A percentile compares a stretch with the other conserved stretches of the same genome.
phyloP scores from a whole-genome alignment of 2,329 filamentous ascomycete species.

The Trichoderma semiorbis region DNA sequence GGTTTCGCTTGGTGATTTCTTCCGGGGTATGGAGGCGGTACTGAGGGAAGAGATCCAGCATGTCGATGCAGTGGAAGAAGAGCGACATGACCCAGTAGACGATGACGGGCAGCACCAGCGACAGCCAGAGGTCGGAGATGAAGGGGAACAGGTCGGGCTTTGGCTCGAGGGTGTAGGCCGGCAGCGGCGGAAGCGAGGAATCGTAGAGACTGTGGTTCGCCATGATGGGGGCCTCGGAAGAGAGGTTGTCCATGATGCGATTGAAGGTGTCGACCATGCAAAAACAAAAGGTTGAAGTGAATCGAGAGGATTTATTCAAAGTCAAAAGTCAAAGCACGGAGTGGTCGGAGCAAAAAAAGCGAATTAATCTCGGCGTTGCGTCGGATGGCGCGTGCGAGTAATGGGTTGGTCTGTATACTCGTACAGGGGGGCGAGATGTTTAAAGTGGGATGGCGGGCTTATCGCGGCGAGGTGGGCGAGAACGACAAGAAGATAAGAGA shows the following conservation, averaged over 20 bases:
- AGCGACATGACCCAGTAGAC: constrained; percentile 87
- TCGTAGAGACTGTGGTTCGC: constrained; percentile 56
- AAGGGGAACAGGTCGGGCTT: constrained; percentile 70
- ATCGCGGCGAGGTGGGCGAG: background rate
- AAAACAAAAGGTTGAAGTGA: background rate
- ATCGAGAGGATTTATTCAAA: background rate
- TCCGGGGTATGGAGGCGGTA: constrained; percentile 94
- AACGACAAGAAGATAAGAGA: background rate
- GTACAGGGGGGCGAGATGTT: background rate
- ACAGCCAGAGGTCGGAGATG: constrained; percentile 77
- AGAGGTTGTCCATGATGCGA: constrained; percentile 40
- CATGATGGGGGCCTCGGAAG: constrained; percentile 38
- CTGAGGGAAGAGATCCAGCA: constrained; percentile 79
- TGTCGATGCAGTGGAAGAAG: constrained; percentile 84
- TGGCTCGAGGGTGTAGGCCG: constrained; percentile 70
- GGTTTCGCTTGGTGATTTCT: constrained; percentile 83
- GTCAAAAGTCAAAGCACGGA: background rate
- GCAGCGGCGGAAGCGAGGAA: constrained; percentile 70
- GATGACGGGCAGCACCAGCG: constrained; percentile 70
- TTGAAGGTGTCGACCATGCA: constrained; percentile 5
- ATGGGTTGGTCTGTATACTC: background rate
- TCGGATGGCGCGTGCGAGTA: background rate
- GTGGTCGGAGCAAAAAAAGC: background rate
- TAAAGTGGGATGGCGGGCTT: background rate
- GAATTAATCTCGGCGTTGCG: constrained; percentile 12